A percentile compares a stretch with the other conserved stretches of the same genome.
phyloP scores from a whole-genome alignment of 768 basidiomycete species.

The Lactarius indigo region DNA sequence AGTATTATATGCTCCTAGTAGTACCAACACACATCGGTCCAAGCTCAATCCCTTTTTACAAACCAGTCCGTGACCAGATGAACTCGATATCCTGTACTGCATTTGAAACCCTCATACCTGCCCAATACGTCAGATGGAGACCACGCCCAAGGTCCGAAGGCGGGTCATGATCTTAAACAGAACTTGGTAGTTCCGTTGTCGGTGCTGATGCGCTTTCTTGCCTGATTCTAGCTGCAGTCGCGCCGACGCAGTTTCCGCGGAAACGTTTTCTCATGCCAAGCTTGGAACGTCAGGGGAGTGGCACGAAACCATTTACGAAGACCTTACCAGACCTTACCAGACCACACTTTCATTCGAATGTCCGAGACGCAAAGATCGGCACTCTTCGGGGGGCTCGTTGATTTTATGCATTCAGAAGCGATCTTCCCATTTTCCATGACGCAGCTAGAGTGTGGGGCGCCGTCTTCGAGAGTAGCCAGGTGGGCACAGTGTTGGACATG shows the following conservation, averaged over 20 bases:
- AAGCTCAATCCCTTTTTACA: neutral
- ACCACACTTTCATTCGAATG: slow-evolving; percentile 87
- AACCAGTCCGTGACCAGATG: too few species aligned
- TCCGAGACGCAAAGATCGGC: slow-evolving; percentile 71
- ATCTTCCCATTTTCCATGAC: slow-evolving; percentile 69
- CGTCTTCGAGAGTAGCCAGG: slow-evolving; percentile 75
- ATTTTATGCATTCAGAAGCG: slow-evolving; percentile 86
- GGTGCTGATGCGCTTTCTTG: neutral
- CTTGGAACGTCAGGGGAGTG: slow-evolving; percentile 35
- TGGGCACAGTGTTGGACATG: slow-evolving; percentile 81
- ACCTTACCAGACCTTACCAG: slow-evolving; percentile 71
- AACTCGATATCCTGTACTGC: too few species aligned
- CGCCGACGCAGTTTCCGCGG: slow-evolving; percentile 64
- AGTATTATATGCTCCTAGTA: neutral
- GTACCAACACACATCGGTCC: neutral
- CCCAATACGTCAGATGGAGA: neutral
- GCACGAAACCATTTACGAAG: slow-evolving; percentile 1
- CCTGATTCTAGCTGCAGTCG: slow-evolving; percentile 28
- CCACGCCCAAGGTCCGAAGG: neutral
- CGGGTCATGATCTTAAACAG: neutral
- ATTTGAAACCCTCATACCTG: too few species aligned
- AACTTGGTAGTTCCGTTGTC: slow-evolving; percentile 3
- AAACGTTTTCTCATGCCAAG: slow-evolving; percentile 84
- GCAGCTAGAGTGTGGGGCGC: slow-evolving; percentile 82
- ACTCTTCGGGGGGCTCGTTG: slow-evolving; percentile 76